Percentiles rank a stretch among this genome's conserved stretches.
Conservation (phyloP, 2,329 filamentous ascomycete genomes). For the Venturia pyrina region DNA sequence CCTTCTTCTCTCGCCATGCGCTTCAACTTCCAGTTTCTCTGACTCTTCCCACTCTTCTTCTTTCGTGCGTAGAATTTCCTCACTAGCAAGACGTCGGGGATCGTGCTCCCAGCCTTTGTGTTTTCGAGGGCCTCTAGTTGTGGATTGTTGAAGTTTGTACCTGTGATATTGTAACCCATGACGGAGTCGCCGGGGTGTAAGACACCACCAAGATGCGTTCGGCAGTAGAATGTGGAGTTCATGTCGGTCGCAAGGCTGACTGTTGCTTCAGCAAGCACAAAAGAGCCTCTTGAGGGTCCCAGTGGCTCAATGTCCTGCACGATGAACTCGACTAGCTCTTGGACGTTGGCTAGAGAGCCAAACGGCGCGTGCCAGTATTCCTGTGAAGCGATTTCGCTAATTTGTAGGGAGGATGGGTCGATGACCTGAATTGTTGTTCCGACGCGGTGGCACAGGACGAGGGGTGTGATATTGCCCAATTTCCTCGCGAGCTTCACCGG, state of each 20-base stretch:
- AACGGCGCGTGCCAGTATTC: slow-evolving; percentile 92
- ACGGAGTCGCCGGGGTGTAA: slow-evolving; percentile 84
- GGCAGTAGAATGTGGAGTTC: slow-evolving; percentile 76
- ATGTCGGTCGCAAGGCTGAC: slow-evolving; percentile 81
- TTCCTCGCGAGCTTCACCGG: slow-evolving; percentile 82
- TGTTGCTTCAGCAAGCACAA: slow-evolving; percentile 75
- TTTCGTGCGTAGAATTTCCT: slow-evolving; percentile 92
- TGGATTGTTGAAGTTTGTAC: slow-evolving; percentile 85
- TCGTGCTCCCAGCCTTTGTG: slow-evolving; percentile 59
- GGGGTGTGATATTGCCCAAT: slow-evolving; percentile 76
- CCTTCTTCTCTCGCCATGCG: slow-evolving; percentile 86
- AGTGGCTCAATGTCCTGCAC: slow-evolving; percentile 86
- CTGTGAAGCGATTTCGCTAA: slow-evolving; percentile 68
- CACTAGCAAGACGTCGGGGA: slow-evolving; percentile 88
- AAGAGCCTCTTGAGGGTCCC: slow-evolving; percentile 67
- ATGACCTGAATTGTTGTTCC: slow-evolving; percentile 84
- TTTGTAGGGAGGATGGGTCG: slow-evolving; percentile 85
- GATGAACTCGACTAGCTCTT: slow-evolving; percentile 82
- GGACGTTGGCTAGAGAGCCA: slow-evolving; percentile 68
- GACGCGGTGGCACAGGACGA: slow-evolving; percentile 77
- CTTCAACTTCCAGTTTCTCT: slow-evolving; percentile 85
- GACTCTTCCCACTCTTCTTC: slow-evolving; percentile 51
- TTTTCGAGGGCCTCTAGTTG: slow-evolving; percentile 75
- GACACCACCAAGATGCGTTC: slow-evolving; percentile 80
- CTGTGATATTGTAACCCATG: slow-evolving; percentile 85